Conservation (phyloP, 345 rosid species). For the Lagerstroemia speciosa region DNA sequence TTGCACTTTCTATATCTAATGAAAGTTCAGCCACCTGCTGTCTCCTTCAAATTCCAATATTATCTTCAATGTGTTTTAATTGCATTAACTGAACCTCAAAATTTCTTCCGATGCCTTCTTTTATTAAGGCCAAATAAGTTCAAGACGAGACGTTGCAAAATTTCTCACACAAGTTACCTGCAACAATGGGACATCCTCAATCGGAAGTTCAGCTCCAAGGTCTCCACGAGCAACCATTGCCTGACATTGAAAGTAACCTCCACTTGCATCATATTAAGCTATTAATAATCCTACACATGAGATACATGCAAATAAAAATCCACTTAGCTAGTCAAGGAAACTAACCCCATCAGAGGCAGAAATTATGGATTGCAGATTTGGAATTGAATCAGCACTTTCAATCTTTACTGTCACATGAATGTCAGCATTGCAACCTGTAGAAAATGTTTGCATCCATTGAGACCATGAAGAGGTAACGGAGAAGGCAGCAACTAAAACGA, state of each 20-base stretch:
- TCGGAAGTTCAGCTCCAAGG: conserved; percentile 99
- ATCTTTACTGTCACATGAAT: conserved; percentile 80
- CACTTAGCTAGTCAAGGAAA: conserved; percentile 10
- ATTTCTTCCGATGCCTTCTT: neutral
- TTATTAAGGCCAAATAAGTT: neutral
- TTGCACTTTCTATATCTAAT: neutral
- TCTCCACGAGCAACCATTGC: conserved; percentile 99
- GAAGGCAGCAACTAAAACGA: neutral
- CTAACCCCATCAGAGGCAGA: conserved; percentile 95
- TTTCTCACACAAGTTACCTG: conserved; percentile 40
- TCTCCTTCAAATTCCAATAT: neutral
- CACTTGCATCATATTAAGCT: neutral
- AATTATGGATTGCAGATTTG: conserved; percentile 79
- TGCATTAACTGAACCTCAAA: neutral
- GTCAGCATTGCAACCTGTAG: conserved; percentile 70
- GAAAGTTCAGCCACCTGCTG: neutral
- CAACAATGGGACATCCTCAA: conserved; percentile 88
- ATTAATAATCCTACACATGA: neutral
- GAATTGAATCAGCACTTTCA: conserved; percentile 94
- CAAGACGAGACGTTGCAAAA: neutral
- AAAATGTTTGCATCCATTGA: conserved; percentile 13
- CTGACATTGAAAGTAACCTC: conserved; percentile 22
- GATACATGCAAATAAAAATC: neutral
- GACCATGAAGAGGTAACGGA: conserved; percentile 11
- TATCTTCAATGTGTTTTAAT: neutral